Evolutionary conservation across 2,329 filamentous ascomycete species (phyloP), one percentile per base, ranked within the genome.

Genomic region (Stylonectria norvegica): DNA sequence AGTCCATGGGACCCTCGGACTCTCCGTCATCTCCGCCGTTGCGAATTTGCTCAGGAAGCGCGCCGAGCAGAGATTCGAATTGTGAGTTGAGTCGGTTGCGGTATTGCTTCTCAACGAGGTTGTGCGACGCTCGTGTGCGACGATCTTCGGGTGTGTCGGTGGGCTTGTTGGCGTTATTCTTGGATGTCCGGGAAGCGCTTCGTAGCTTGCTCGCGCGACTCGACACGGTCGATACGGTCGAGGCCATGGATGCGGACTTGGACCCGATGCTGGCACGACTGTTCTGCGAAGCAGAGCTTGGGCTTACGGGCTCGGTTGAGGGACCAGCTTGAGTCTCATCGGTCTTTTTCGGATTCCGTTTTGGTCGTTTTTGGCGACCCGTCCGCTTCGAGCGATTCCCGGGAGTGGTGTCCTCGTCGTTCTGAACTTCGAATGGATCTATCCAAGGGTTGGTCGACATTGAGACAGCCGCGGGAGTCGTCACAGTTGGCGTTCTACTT

Each of bases 91-190:
- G 52, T 5, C 54, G 54, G 30, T 57, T 57, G 22, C 54, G 54
- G 34, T 57, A 57, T 30, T 57, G 54, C 31, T 57, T 57, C 36
- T 57, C 54, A 33, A 57, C 54, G 11, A 57, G 54, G 16, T 57
- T 57, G 27, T 57, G 54, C 15, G 54, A 57, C 14, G 54, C 54
- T 19, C 54, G 52, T n/a, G 54, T 57, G 31, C 54, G 50, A 16
- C 54, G 50, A n/a, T 57, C 54, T 45, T 57, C 54, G 18, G 42
- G 47, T 10, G 54, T 57, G 34, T 57, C 54, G 33, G 40, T 50
- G n/a, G 54, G 54, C 27, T 54, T 56, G 17, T 40, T 45, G n/a
- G 47, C 49, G 28, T 29, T 57, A 10, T 57, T 57, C 35, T 57
- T 57, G 18, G 54, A 57, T 8, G 54, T 57, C 28, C 54, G 50